These are phyloP conservation scores for Sanghuangporus weigelae DNA, from an alignment of 1,284 basidiomycete genomes.

Conservation along the genomic window DNA sequence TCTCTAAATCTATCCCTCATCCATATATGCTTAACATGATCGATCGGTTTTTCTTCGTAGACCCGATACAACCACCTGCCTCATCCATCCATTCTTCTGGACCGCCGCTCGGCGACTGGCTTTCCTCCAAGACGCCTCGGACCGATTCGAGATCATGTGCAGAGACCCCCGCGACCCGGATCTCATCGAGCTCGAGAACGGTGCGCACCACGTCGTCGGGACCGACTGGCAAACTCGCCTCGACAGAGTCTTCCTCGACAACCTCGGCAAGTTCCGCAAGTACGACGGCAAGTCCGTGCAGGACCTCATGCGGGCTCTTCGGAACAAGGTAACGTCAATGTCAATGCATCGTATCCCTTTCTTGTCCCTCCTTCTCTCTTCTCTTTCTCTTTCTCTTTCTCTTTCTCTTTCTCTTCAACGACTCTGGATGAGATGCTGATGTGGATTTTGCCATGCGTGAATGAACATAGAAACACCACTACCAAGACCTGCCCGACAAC, in stretches of 20 bases:
- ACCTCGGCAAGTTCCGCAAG: constrained; percentile 94
- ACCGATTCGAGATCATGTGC: constrained; percentile 97
- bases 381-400: too few relatives aligned
- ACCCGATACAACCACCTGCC: constrained; percentile 81
- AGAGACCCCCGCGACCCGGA: constrained; percentile 81
- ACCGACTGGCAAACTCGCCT: constrained; percentile 85
- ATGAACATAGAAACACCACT: constrained; percentile 89
- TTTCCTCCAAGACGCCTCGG: constrained; percentile 96
- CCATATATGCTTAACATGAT: neutral
- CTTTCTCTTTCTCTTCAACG: neutral
- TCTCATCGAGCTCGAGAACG: constrained; percentile 72
- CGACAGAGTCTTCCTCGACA: constrained; percentile 89
- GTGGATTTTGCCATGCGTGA: too few relatives aligned
- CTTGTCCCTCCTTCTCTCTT: neutral
- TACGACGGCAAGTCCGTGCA: constrained; percentile 90
- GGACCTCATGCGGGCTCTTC: constrained; percentile 85
- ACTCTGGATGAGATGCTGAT: constrained; percentile 15
- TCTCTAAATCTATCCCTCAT: neutral
- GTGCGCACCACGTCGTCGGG: constrained; percentile 67
- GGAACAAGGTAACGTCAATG: too few relatives aligned
- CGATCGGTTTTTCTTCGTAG: constrained; percentile 35
- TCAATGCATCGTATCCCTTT: too few relatives aligned
- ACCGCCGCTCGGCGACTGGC: constrained; percentile 77
- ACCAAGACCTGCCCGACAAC: constrained; percentile 90
- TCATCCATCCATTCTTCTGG: constrained; percentile 98